These are phyloP conservation scores for Liriodendron chinense DNA, from an alignment of 164 flowering plant species.

Conservation along the genomic window DNA sequence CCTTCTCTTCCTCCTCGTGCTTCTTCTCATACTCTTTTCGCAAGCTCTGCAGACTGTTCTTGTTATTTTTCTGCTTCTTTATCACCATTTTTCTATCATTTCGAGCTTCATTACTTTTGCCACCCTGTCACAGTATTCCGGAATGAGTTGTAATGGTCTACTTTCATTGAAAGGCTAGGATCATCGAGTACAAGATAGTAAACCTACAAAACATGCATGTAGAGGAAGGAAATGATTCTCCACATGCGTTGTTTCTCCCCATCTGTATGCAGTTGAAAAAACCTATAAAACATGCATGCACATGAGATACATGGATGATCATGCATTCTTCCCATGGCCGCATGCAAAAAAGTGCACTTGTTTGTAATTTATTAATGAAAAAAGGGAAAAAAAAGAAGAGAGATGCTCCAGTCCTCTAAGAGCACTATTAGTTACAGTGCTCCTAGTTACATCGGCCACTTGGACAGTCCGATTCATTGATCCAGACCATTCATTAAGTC, in stretches of 20 bases:
- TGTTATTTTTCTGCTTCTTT: slow-evolving; percentile 28
- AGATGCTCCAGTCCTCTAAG: too few relatives aligned
- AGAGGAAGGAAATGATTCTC: neutral
- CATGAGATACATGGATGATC: neutral
- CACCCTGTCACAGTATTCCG: slow-evolving; percentile 29
- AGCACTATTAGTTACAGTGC: too few relatives aligned
- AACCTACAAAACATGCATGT: neutral
- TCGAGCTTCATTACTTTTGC: slow-evolving; percentile 5
- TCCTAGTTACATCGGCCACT: too few relatives aligned
- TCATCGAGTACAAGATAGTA: neutral
- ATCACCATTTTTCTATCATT: slow-evolving; percentile 13
- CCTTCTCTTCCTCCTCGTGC: slow-evolving; percentile 62
- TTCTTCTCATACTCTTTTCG: slow-evolving; percentile 55
- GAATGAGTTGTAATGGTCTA: neutral
- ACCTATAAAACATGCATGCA: neutral
- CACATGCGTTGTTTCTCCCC: neutral
- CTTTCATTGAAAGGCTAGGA: neutral
- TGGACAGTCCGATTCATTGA: too few relatives aligned
- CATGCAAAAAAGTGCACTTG: too few relatives aligned
- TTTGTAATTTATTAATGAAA: too few relatives aligned
- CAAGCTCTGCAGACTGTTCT: slow-evolving; percentile 37
- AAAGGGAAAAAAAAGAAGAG: too few relatives aligned
- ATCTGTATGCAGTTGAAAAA: neutral
- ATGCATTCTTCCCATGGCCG: too few relatives aligned
- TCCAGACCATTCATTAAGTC: too few relatives aligned